A percentile compares a stretch with the other conserved stretches of the same genome.
Conservation (phyloP, 148 eudicot species). For the Simmondsia chinensis region DNA sequence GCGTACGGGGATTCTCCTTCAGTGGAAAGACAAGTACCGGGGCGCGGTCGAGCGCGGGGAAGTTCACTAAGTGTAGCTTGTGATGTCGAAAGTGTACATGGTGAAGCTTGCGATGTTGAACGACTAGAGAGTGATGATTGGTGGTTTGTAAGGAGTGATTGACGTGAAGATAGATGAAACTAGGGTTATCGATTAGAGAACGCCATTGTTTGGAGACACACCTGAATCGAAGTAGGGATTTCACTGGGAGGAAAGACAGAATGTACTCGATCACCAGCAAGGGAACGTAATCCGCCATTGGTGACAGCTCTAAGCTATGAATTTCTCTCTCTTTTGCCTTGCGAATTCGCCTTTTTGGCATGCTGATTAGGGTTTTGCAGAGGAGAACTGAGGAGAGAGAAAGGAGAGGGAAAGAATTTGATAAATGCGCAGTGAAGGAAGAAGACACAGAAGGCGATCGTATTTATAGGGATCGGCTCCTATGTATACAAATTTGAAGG, state of each 20-base stretch:
- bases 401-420: too few species aligned
- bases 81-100: too few species aligned
- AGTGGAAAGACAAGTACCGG: constrained; percentile 21
- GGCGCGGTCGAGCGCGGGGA: constrained; percentile 1
- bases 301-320: too few species aligned
- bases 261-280: constrained; percentile 11
- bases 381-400: too few species aligned
- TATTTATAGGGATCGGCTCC: too few species aligned
- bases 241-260: constrained; percentile 14
- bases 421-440: too few species aligned
- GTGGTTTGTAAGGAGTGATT: background rate
- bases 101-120: constrained; percentile 14
- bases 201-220: constrained; percentile 22
- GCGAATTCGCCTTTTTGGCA: too few species aligned
- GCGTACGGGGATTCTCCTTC: constrained; percentile 1
- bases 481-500: too few species aligned
- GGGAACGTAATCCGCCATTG: constrained; percentile 5
- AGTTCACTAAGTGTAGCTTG: constrained; percentile 5
- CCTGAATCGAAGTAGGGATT: constrained; percentile 8
- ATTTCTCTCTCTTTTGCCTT: background rate
- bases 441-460: too few species aligned
- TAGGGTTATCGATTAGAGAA: constrained; percentile 18
- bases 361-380: too few species aligned
- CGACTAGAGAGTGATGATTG: constrained; percentile 13
- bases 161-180: constrained; percentile 34